These are phyloP conservation scores for Kregervanrija fluxuum DNA, from an alignment of 805 yeast species.

Conservation along the genomic window DNA sequence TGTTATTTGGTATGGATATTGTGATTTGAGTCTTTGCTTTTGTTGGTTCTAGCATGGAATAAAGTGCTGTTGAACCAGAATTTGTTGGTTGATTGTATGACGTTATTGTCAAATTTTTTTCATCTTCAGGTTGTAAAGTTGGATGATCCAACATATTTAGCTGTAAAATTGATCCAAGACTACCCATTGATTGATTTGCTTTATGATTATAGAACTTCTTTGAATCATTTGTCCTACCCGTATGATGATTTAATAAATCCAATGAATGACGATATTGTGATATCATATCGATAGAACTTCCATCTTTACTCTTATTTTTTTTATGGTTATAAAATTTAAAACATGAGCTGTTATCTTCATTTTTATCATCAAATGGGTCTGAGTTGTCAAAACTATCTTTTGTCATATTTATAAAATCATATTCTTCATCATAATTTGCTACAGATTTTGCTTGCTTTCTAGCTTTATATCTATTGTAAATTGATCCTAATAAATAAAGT, in stretches of 20 bases:
- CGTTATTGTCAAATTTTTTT: background rate
- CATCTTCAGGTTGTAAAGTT: background rate
- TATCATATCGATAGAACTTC: slow-evolving; percentile 3
- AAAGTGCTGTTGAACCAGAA: slow-evolving; percentile 4
- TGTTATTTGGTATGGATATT: slow-evolving; percentile 9
- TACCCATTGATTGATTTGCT: slow-evolving; percentile 1
- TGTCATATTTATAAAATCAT: slow-evolving; percentile 5
- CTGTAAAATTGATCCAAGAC: slow-evolving; percentile 5
- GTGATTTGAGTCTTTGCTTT: slow-evolving; percentile 12
- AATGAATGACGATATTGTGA: slow-evolving; percentile 8
- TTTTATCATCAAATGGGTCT: slow-evolving; percentile 5
- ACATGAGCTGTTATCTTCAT: background rate
- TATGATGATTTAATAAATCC: slow-evolving; percentile 1
- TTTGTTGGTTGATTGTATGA: background rate
- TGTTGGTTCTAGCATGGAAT: slow-evolving; percentile 16
- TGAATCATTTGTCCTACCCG: background rate
- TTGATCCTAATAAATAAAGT: slow-evolving; percentile 16
- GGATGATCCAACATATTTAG: slow-evolving; percentile 1
- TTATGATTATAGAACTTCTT: background rate
- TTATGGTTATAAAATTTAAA: background rate
- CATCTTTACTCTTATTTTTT: background rate
- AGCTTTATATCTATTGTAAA: slow-evolving; percentile 17
- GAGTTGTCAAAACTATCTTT: background rate
- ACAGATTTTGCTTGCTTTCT: slow-evolving; percentile 16
- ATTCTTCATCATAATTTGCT: slow-evolving; percentile 10